A percentile compares a stretch with the other conserved stretches of the same genome.
These are phyloP conservation scores for Phialemoniopsis sp. DNA, from an alignment of 2,329 filamentous ascomycete species.

Conservation along the genomic window DNA sequence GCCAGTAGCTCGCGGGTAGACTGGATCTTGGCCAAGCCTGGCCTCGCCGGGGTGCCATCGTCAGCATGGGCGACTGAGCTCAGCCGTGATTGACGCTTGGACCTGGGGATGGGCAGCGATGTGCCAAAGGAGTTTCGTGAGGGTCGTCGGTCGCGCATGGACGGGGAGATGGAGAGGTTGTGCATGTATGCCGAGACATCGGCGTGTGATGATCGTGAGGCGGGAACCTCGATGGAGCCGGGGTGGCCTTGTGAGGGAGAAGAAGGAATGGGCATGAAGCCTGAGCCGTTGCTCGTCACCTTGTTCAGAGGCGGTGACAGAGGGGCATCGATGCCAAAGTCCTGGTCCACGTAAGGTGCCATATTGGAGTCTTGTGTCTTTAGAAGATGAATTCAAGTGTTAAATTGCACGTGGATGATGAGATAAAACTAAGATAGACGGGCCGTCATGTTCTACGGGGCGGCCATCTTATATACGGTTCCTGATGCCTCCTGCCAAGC, in stretches of 20 bases:
- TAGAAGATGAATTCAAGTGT: no score
- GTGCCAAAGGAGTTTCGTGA: constrained; percentile 75
- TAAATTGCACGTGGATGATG: no score
- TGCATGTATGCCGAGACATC: constrained; percentile 70
- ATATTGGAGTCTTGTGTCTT: no score
- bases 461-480: no score
- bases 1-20: constrained; percentile 64
- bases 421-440: no score
- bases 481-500: no score
- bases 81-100: constrained; percentile 64
- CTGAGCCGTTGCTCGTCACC: constrained; percentile 94
- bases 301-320: constrained; percentile 87
- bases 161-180: constrained; percentile 63
- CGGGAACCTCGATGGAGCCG: constrained; percentile 64
- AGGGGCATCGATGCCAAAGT: constrained; percentile 34
- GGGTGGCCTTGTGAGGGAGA: constrained; percentile 38
- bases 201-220: constrained; percentile 62
- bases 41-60: constrained; percentile 39
- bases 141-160: constrained; percentile 61
- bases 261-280: not conserved
- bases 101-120: constrained; percentile 67
- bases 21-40: constrained; percentile 55
- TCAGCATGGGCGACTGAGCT: constrained; percentile 53
- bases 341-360: no score
- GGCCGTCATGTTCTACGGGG: no score